phyloP scores from a whole-genome alignment of 257 asterid species.

The Echites panduratus region DNA sequence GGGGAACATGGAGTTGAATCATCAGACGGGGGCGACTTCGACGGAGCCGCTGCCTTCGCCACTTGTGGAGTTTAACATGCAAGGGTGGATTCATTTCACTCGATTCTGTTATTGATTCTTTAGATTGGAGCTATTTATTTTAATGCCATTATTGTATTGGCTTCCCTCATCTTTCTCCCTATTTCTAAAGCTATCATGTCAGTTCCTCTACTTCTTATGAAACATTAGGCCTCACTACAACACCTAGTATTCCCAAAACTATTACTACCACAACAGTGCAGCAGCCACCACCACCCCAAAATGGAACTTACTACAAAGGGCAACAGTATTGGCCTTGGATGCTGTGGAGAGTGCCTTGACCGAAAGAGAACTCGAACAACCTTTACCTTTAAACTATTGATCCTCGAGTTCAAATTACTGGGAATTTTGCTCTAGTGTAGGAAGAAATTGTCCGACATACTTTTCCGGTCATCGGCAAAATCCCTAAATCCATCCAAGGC shows the following conservation, averaged over 20 bases:
- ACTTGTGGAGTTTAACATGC: conserved; percentile 64
- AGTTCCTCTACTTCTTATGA: conserved; percentile 21
- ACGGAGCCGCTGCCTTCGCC: too few relatives aligned
- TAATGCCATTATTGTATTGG: conserved; percentile 32
- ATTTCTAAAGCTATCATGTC: conserved; percentile 56
- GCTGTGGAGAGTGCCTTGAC: conserved; percentile 65
- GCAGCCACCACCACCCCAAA: conserved; percentile 34
- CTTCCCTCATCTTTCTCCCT: conserved; percentile 63
- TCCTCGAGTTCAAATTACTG: conserved; percentile 79
- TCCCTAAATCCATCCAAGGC: conserved; percentile 65
- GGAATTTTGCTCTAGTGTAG: conserved; percentile 88
- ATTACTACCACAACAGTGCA: neutral
- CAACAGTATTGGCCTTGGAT: conserved; percentile 76
- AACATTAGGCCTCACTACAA: conserved; percentile 14
- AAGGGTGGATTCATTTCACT: conserved; percentile 32
- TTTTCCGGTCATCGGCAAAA: conserved; percentile 60
- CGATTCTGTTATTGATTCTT: conserved; percentile 41
- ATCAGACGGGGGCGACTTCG: conserved; percentile 11
- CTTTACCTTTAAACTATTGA: conserved; percentile 88
- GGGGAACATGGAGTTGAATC: conserved; percentile 24
- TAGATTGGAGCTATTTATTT: conserved; percentile 80
- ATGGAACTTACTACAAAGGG: conserved; percentile 69
- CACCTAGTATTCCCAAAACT: conserved; percentile 2
- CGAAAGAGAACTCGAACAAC: conserved; percentile 51
- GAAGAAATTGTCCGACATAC: conserved; percentile 55